These are phyloP conservation scores for Skeletonema marinoi DNA, from an alignment of 108 stramenopile species.

Conservation along the genomic window DNA sequence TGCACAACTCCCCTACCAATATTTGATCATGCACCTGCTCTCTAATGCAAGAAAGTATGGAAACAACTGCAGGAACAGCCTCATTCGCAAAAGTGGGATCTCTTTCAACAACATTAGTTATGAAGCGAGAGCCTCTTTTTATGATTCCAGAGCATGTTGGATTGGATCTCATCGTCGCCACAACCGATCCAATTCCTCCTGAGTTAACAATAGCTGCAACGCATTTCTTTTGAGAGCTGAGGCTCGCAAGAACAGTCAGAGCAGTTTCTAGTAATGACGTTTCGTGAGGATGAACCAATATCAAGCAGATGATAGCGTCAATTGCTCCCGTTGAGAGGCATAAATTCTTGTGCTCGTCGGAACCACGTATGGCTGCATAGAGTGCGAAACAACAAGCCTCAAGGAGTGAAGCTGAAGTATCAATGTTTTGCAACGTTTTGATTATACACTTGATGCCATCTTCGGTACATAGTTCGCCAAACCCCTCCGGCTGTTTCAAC, in stretches of 20 bases:
- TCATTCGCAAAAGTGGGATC: constrained; percentile 37
- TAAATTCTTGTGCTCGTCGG: constrained; percentile 41
- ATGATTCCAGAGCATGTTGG: constrained; percentile 28
- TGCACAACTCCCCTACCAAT: constrained; percentile 52
- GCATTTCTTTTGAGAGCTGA: constrained; percentile 32
- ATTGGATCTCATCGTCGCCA: constrained; percentile 60
- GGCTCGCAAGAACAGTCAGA: constrained; percentile 46
- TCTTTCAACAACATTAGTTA: constrained; percentile 40
- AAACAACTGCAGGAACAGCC: constrained; percentile 37
- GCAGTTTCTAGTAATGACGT: constrained; percentile 53
- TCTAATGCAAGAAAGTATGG: constrained; percentile 48
- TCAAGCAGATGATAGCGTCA: constrained; percentile 55
- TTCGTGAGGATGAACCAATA: constrained; percentile 54
- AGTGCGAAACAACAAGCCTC: constrained; percentile 59
- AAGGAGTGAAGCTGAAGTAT: constrained; percentile 53
- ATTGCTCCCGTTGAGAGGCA: constrained; percentile 46
- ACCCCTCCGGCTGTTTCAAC: constrained; percentile 2
- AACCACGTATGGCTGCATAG: constrained; percentile 33
- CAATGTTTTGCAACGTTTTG: constrained; percentile 52
- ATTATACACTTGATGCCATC: constrained; percentile 17
- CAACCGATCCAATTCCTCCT: constrained; percentile 52
- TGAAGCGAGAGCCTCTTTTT: constrained; percentile 43
- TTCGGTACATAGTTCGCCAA: constrained; percentile 11
- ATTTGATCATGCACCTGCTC: constrained; percentile 29
- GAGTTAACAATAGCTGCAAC: constrained; percentile 50